A percentile compares a stretch with the other conserved stretches of the same genome.
Conservation (phyloP, 148 eudicot genomes). For the Persicaria maculosa region DNA sequence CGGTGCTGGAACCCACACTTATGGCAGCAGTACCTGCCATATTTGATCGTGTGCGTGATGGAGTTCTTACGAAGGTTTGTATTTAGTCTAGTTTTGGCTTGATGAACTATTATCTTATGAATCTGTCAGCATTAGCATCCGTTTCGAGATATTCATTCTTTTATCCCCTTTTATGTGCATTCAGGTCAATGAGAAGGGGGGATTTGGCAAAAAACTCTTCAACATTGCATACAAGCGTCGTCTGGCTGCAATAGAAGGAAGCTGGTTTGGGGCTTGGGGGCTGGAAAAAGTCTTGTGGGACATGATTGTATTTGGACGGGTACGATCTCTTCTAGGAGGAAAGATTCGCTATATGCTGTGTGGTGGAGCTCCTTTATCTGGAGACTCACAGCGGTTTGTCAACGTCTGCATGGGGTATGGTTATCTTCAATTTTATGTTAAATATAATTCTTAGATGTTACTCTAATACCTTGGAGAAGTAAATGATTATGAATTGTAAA, state of each 20-base stretch:
- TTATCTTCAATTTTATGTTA: constrained; percentile 8
- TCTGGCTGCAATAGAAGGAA: constrained; percentile 76
- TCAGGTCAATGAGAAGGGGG: constrained; percentile 82
- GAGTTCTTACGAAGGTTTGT: constrained; percentile 77
- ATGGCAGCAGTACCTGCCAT: constrained; percentile 98
- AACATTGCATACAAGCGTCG: constrained; percentile 67
- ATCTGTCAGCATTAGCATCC: background rate
- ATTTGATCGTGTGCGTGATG: constrained; percentile 90
- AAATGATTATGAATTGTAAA: background rate
- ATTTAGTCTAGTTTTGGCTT: background rate
- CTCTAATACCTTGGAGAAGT: background rate
- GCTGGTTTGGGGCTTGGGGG: constrained; percentile 95
- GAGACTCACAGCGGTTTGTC: constrained; percentile 82
- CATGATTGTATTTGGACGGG: constrained; percentile 50
- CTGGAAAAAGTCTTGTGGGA: constrained; percentile 76
- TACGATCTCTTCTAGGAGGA: constrained; percentile 84
- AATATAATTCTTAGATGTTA: background rate
- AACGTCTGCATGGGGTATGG: constrained; percentile 94
- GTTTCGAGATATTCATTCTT: background rate
- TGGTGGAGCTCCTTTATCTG: constrained; percentile 97
- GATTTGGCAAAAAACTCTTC: constrained; percentile 61
- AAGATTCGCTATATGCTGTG: constrained; percentile 86
- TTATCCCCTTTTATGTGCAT: constrained; percentile 10
- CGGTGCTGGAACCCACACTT: constrained; percentile 73
- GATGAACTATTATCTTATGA: background rate